Evolutionary conservation across 345 rosid genomes (phyloP).

Genomic region (Physaria fendleri): DNA sequence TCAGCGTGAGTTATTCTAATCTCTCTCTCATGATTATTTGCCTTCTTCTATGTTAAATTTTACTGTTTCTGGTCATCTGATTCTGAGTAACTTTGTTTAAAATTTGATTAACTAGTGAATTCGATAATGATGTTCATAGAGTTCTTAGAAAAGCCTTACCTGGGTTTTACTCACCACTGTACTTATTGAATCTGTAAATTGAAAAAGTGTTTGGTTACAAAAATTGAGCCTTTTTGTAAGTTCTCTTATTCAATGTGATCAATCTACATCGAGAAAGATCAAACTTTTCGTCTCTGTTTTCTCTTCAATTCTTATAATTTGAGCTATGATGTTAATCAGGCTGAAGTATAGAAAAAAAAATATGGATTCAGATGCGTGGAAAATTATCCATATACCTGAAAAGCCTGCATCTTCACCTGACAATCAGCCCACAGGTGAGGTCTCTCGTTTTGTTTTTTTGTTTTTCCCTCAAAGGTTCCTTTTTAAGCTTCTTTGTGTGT

Average conservation of each 20-base stretch:
- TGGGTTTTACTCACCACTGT: neutral
- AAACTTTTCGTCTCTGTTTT: too few species aligned
- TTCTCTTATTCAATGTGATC: neutral
- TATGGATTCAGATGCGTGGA: conserved; percentile 29
- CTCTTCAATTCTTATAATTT: neutral
- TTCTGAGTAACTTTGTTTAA: neutral
- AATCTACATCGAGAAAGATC: too few species aligned
- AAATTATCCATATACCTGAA: conserved; percentile 51
- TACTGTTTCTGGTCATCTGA: conserved; percentile 1
- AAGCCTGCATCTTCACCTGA: conserved; percentile 43
- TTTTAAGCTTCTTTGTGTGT: neutral
- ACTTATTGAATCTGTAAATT: neutral
- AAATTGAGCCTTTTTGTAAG: neutral
- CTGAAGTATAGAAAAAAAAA: neutral
- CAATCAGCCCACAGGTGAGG: conserved; percentile 56
- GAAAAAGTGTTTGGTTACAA: neutral
- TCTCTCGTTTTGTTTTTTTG: neutral
- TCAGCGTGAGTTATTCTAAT: conserved; percentile 2
- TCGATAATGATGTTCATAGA: neutral
- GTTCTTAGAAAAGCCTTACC: neutral
- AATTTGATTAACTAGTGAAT: neutral
- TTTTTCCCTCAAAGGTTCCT: neutral
- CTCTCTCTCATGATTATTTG: neutral
- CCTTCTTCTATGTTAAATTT: neutral
- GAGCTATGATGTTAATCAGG: neutral